Evolutionary conservation across 768 basidiomycete genomes (phyloP).

Genomic region (Boletus coccyginus): DNA sequence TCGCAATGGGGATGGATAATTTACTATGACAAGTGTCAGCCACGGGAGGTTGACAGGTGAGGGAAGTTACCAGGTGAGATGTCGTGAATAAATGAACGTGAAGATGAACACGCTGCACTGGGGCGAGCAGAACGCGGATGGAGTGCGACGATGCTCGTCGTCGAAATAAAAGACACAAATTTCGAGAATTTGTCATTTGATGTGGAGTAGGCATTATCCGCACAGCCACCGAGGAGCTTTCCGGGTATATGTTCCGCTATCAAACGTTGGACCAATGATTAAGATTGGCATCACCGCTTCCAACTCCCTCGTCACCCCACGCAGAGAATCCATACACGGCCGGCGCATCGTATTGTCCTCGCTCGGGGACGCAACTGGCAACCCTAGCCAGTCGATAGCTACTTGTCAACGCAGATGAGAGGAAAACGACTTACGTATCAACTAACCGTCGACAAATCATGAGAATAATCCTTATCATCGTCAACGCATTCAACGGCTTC

Average conservation of each 20-base stretch:
- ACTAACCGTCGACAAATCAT: not conserved
- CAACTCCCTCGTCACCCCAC: no score
- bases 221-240: conserved; percentile 23
- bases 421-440: conserved; percentile 10
- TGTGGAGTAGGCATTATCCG: conserved; percentile 14
- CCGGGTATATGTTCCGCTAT: not conserved
- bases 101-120: not conserved
- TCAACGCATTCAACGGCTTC: not conserved
- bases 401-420: not conserved
- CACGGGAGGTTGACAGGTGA: not conserved
- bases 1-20: conserved; percentile 8
- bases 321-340: not conserved
- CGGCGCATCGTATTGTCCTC: not conserved
- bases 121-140: not conserved
- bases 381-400: not conserved
- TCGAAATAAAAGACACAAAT: conserved; percentile 18
- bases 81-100: conserved; percentile 22
- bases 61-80: conserved; percentile 4
- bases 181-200: conserved; percentile 24
- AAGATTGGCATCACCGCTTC: not conserved
- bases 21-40: conserved; percentile 19
- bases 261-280: not conserved
- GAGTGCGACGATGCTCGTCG: conserved; percentile 12
- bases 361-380: not conserved
- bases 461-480: conserved; percentile 14